These are phyloP conservation scores for Remersonia thermophila DNA, from an alignment of 2,329 filamentous ascomycete species.

Conservation along the genomic window DNA sequence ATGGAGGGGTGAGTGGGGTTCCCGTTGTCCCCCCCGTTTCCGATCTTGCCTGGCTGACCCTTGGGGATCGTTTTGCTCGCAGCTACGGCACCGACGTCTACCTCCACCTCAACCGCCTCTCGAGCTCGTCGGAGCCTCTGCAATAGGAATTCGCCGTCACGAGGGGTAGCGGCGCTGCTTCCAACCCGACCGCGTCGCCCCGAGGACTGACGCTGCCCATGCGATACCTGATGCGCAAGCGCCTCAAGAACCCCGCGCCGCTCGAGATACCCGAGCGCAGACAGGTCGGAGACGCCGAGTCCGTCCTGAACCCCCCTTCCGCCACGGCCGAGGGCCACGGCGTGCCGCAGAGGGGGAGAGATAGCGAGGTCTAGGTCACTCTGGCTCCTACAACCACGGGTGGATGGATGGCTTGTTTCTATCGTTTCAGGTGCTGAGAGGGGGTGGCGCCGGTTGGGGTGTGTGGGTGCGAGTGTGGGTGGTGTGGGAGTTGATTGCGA, in stretches of 20 bases:
- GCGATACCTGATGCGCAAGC: slow-evolving; percentile 50
- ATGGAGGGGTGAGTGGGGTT: slow-evolving; percentile 78
- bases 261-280: slow-evolving; percentile 73
- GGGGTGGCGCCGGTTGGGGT: too few relatives aligned
- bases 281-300: slow-evolving; percentile 81
- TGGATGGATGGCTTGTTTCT: too few relatives aligned
- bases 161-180: slow-evolving; percentile 46
- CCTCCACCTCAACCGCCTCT: slow-evolving; percentile 90
- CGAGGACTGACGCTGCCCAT: slow-evolving; percentile 55
- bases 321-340: slow-evolving; percentile 1
- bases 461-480: too few relatives aligned
- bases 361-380: slow-evolving; percentile 16
- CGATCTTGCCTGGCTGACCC: too few relatives aligned
- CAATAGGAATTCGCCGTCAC: slow-evolving; percentile 91
- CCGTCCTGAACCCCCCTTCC: slow-evolving; percentile 46
- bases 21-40: neutral
- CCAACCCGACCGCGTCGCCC: slow-evolving; percentile 19
- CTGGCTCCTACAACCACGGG: too few relatives aligned
- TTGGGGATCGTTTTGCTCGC: too few relatives aligned
- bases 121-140: slow-evolving; percentile 87
- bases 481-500: too few relatives aligned
- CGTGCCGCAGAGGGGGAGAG: slow-evolving; percentile 8
- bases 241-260: slow-evolving; percentile 39
- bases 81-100: slow-evolving; percentile 98
- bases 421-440: too few relatives aligned